These are phyloP conservation scores for Saccharomyces hybrid DNA, from an alignment of 1,139 yeast species.

Conservation along the genomic window DNA sequence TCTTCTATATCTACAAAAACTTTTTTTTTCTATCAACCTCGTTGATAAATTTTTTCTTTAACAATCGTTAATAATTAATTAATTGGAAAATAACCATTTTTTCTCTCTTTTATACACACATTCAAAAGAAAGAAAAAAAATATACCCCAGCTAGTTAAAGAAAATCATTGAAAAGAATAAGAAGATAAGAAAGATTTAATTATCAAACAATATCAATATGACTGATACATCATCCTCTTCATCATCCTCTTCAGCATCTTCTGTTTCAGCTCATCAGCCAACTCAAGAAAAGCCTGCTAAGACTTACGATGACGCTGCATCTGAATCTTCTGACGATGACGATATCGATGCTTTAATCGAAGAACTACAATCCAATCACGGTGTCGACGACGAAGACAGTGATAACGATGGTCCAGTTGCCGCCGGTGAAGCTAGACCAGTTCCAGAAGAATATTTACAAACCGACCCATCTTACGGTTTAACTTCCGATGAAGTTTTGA, in stretches of 20 bases:
- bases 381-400: conserved; percentile 49
- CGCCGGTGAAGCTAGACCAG: conserved; percentile 44
- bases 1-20: conserved; percentile 1
- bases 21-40: conserved; percentile 1
- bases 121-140: neutral
- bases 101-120: neutral
- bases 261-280: neutral
- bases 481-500: conserved; percentile 66
- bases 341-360: conserved; percentile 82
- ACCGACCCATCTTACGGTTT: conserved; percentile 80
- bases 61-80: neutral
- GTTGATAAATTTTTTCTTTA: conserved; percentile 1
- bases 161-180: neutral
- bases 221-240: neutral
- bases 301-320: conserved; percentile 20
- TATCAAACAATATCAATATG: neutral
- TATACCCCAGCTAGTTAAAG: neutral
- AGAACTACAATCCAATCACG: conserved; percentile 78
- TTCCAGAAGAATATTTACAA: conserved; percentile 81
- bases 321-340: conserved; percentile 58
- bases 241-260: neutral
- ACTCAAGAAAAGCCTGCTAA: conserved; percentile 1
- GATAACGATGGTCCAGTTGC: conserved; percentile 36
- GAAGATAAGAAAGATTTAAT: neutral
- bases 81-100: neutral